These are phyloP conservation scores for Henckelia pumila DNA, from an alignment of 257 asterid genomes.

Conservation along the genomic window DNA sequence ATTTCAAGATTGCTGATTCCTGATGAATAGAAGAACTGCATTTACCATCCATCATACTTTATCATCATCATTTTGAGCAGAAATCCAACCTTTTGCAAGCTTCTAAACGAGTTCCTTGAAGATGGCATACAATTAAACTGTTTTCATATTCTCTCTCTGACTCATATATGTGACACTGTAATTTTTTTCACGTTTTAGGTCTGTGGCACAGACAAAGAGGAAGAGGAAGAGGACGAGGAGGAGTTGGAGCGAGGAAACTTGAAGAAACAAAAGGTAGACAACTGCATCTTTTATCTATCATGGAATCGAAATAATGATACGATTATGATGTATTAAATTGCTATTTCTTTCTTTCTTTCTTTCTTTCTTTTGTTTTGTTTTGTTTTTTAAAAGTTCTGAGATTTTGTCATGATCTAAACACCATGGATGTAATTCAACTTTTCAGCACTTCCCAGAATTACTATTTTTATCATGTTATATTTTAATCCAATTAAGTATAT, in stretches of 20 bases:
- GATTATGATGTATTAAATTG: no score
- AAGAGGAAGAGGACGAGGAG: slow-evolving; percentile 30
- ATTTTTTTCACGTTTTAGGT: slow-evolving; percentile 32
- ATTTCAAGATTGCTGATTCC: neutral
- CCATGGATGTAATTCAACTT: no score
- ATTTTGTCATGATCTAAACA: no score
- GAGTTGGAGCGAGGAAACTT: slow-evolving; percentile 34
- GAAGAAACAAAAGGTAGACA: slow-evolving; percentile 73
- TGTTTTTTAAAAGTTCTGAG: no score
- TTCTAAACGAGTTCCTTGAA: slow-evolving; percentile 17
- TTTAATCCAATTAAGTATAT: no score
- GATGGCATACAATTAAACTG: slow-evolving; percentile 19
- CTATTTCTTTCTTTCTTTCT: no score
- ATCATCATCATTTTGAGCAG: slow-evolving; percentile 13
- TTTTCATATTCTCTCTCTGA: slow-evolving; percentile 2
- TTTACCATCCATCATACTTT: neutral
- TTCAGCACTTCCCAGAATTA: no score
- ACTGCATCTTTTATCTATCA: slow-evolving; percentile 3
- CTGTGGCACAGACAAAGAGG: slow-evolving; percentile 32
- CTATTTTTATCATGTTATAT: no score
- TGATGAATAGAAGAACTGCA: neutral
- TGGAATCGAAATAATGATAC: no score
- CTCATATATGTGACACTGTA: neutral
- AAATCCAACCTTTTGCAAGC: slow-evolving; percentile 20
- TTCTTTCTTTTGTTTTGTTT: no score